These are phyloP conservation scores for Protomyces gravidus DNA, from an alignment of 1,139 yeast genomes.

Conservation along the genomic window DNA sequence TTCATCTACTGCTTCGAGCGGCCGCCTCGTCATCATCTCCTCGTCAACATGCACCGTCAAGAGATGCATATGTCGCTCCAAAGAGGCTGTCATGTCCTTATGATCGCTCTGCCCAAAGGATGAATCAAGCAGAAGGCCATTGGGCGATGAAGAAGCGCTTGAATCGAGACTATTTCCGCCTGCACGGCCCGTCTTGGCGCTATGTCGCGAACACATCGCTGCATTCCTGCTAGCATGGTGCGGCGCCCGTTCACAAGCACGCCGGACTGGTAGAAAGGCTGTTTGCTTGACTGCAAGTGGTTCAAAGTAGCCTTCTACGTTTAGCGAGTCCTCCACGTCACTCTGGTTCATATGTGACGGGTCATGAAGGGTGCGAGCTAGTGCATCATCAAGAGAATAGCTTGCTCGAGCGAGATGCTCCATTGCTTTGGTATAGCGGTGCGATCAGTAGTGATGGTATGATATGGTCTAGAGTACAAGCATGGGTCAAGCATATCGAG, in stretches of 20 bases:
- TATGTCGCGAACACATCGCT: not conserved
- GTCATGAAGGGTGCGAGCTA: not conserved
- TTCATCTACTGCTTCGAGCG: not conserved
- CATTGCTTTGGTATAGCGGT: not conserved
- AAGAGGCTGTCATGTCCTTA: not conserved
- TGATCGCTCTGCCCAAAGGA: not conserved
- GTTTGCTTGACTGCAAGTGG: not conserved
- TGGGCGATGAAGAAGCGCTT: not conserved
- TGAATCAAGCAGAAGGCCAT: not conserved
- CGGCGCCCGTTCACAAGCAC: not conserved
- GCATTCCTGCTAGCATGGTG: not conserved
- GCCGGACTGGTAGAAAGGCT: not conserved
- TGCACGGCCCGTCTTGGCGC: not conserved
- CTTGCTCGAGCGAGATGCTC: not conserved
- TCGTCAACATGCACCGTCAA: not conserved
- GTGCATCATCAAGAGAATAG: not conserved
- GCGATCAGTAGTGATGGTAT: not conserved
- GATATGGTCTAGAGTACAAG: too few species aligned
- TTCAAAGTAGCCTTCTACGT: too few species aligned
- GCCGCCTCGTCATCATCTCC: not conserved
- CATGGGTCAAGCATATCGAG: too few species aligned
- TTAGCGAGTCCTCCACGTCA: not conserved
- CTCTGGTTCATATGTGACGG: not conserved
- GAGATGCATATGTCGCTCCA: not conserved
- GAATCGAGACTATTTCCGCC: slow-evolving; percentile 1